Conservation (phyloP, 2,329 filamentous ascomycete species). For the Fusarium sororula region DNA sequence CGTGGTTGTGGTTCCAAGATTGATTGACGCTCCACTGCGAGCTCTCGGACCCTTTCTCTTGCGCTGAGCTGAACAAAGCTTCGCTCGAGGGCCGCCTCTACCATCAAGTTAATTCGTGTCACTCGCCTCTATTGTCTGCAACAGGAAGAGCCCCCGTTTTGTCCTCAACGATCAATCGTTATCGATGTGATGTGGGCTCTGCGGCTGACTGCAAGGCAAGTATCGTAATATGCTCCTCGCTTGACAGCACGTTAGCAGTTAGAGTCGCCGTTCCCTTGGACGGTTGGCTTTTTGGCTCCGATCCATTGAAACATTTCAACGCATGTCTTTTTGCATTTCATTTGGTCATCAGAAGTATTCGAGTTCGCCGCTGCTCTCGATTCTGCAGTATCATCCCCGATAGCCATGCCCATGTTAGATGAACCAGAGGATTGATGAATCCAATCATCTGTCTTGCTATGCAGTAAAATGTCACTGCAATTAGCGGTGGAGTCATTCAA, state of each 20-base stretch:
- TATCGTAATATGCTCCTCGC: conserved; percentile 18
- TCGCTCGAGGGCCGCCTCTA: conserved; percentile 4
- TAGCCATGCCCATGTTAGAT: not conserved
- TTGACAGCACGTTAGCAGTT: conserved; percentile 12
- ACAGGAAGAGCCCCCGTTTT: conserved; percentile 18
- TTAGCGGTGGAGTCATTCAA: conserved; percentile 11
- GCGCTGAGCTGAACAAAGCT: conserved; percentile 15
- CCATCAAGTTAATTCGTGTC: not conserved
- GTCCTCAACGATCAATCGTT: conserved; percentile 7
- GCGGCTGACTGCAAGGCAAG: conserved; percentile 1
- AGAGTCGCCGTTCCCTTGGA: conserved; percentile 1
- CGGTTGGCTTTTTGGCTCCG: not conserved
- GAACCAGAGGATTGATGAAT: not conserved
- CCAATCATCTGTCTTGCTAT: not conserved
- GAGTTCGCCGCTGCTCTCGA: conserved; percentile 7
- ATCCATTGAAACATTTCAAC: not conserved
- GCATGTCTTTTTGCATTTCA: not conserved
- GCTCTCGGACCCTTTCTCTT: conserved; percentile 31
- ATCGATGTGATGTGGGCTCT: conserved; percentile 18
- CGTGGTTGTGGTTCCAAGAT: conserved; percentile 19
- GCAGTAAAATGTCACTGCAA: conserved; percentile 23
- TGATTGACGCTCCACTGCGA: conserved; percentile 24
- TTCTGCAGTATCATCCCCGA: not conserved
- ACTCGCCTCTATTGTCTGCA: conserved; percentile 22
- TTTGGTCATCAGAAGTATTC: not conserved